Percentiles rank a stretch among this genome's conserved stretches.
These are phyloP conservation scores for Acanthamoeba healyi DNA, from an alignment of 208 protist genomes.

Conservation along the genomic window DNA sequence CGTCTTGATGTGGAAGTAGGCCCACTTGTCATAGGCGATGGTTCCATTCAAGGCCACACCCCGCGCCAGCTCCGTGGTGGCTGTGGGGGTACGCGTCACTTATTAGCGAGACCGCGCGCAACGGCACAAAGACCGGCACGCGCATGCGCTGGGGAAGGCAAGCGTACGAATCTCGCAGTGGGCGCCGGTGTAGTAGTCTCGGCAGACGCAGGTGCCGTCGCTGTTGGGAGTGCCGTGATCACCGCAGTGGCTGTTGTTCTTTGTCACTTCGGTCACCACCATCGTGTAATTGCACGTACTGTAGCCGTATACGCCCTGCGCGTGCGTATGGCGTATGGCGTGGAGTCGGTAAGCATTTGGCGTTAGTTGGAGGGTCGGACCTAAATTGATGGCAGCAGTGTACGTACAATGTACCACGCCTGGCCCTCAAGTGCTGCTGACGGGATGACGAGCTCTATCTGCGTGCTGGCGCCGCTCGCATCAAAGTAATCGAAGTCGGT, in stretches of 20 bases:
- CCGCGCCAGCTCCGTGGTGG: neutral
- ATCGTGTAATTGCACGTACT: neutral
- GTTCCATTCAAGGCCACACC: neutral
- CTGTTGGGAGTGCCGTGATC: conserved; percentile 17
- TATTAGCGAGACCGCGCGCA: neutral
- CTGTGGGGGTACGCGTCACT: neutral
- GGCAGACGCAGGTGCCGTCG: conserved; percentile 58
- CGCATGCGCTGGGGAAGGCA: neutral
- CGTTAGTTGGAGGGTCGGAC: too few relatives aligned
- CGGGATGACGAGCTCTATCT: neutral
- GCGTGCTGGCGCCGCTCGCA: neutral
- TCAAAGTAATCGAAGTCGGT: neutral
- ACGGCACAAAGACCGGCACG: neutral
- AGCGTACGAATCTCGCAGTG: neutral
- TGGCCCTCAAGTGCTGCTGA: neutral
- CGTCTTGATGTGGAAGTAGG: conserved; percentile 14
- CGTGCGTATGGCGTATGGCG: neutral
- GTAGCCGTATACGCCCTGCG: neutral
- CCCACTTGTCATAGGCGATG: neutral
- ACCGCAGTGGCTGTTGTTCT: neutral
- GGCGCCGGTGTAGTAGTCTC: neutral
- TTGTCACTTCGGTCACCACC: neutral
- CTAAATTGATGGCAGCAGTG: neutral
- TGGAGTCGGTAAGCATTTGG: too few relatives aligned
- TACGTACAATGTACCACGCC: conserved; percentile 14